Evolutionary conservation across 192 early-diverging fungal species (phyloP), one percentile per base, ranked within the genome.

Genomic region (Helicostylum pulchrum): DNA sequence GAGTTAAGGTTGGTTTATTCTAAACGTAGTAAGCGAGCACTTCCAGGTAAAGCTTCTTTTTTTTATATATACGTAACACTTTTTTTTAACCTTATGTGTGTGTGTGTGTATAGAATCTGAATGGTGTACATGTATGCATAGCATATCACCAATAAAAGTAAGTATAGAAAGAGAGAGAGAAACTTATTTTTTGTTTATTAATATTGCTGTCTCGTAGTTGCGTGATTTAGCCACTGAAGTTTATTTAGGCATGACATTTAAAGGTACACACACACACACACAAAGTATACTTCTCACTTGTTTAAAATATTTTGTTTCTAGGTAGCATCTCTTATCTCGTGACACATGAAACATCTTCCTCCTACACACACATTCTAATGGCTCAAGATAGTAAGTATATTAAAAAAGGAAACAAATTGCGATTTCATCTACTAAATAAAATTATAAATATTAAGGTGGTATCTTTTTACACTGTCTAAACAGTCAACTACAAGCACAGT

Each of bases 101-200:
- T 59, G n/a, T 8, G 4, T 36, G 34, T 36, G 3, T 3, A 36
- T 36, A 66, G 64, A 66, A 21, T 31, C 53, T 19, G 64, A 53
- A 39, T 66, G 64, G 64, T 57, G 45, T 43, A 55, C 53, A 19
- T 66, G 64, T 43, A 66, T 66, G 64, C 64, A 66, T 57, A 23
- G 43, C 20, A 48, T 66, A 6, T 57, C 53, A 8, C 64, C 64
- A 21, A 26, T 49, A 10, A 55, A 57, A 39, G 64, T 66, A 57
- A 57, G 62, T 53, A n/a, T n/a, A n/a, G n/a, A n/a, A 15, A 3
- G 30, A 14, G 5, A 46, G 6, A 58, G 50, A 52, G 19, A 7
- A 8, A 52, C 0, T 7, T 32, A 23, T 53, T 53, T 42, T 23
- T 59, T 45, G 14, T 54, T 9, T 14, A 59, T 45, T 39, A 0